phyloP scores from a whole-genome alignment of 768 basidiomycete genomes.

The Solioccasus polychromus region DNA sequence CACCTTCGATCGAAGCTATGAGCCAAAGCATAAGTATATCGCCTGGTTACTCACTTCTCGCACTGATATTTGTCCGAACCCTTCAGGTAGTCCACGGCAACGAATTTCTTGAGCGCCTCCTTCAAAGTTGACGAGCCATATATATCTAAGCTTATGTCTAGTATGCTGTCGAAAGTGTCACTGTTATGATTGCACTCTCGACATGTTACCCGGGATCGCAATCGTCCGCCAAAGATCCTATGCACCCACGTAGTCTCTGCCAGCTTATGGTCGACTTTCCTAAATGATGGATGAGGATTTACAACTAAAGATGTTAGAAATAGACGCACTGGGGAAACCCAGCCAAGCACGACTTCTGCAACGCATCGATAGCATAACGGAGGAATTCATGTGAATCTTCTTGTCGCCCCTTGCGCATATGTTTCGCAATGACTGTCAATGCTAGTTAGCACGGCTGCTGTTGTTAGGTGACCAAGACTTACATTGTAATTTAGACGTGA shows the following conservation, averaged over 20 bases:
- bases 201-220: constrained; percentile 91
- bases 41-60: constrained; percentile 77
- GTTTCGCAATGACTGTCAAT: constrained; percentile 80
- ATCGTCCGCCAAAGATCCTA: constrained; percentile 86
- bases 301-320: background rate
- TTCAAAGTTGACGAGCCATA: constrained; percentile 56
- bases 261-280: constrained; percentile 66
- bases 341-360: constrained; percentile 81
- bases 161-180: constrained; percentile 93
- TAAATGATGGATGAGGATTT: constrained; percentile 29
- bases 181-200: constrained; percentile 77
- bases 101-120: constrained; percentile 77
- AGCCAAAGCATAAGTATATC: constrained; percentile 3
- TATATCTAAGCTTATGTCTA: constrained; percentile 93
- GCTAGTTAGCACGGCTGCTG: constrained; percentile 5
- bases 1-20: constrained; percentile 53
- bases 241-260: constrained; percentile 93
- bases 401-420: constrained; percentile 87
- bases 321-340: constrained; percentile 66
- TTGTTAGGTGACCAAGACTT: constrained; percentile 23
- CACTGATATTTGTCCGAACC: constrained; percentile 98
- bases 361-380: constrained; percentile 85
- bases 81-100: constrained; percentile 75
- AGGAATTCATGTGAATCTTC: constrained; percentile 99
- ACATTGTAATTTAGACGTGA: constrained; percentile 74